These are phyloP conservation scores for Lolium perenne DNA, from an alignment of 176 grass and related monocot genomes.

Conservation along the genomic window DNA sequence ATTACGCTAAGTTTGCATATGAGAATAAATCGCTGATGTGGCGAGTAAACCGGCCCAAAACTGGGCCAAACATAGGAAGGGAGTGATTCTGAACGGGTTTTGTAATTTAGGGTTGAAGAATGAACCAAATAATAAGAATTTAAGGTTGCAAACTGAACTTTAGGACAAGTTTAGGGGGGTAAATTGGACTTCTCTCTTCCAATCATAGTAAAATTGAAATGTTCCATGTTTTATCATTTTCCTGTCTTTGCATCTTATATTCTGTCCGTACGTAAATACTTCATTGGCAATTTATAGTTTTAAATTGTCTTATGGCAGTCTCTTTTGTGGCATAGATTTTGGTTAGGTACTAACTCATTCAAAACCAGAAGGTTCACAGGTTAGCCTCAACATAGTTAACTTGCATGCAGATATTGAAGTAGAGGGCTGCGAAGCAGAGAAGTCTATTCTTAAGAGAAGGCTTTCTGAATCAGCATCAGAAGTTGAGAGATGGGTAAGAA, in stretches of 20 bases:
- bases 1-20: too few species aligned
- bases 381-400: slow-evolving; percentile 1
- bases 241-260: neutral
- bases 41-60: too few species aligned
- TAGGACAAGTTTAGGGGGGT: too few species aligned
- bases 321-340: slow-evolving; percentile 5
- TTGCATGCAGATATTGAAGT: slow-evolving; percentile 66
- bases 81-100: too few species aligned
- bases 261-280: neutral
- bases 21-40: too few species aligned
- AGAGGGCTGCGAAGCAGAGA: slow-evolving; percentile 75
- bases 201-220: neutral
- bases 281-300: neutral
- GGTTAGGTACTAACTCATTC: neutral
- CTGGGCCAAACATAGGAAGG: too few species aligned
- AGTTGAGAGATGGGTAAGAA: slow-evolving; percentile 88
- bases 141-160: too few species aligned
- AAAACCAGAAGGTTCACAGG: slow-evolving; percentile 5
- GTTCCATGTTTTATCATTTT: slow-evolving; percentile 1
- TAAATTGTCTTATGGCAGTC: neutral
- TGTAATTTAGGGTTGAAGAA: too few species aligned
- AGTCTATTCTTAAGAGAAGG: slow-evolving; percentile 74
- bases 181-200: neutral
- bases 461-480: slow-evolving; percentile 90
- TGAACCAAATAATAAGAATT: too few species aligned